Base-by-base conservation (phyloP, 768 basidiomycete species). In the Pleurotus djamor region DNA sequence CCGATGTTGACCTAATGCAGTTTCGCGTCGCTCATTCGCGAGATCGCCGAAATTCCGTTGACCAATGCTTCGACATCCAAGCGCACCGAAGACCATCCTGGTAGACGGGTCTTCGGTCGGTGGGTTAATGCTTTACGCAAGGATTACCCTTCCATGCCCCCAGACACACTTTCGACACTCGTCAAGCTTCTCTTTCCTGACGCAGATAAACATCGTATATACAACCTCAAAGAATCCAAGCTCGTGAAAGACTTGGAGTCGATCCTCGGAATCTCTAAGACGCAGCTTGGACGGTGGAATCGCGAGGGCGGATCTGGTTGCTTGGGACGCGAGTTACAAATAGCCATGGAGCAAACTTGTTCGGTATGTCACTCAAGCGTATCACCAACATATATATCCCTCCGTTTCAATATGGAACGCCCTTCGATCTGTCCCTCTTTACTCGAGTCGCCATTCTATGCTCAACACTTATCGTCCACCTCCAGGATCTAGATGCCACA, bases 171-270 rank as follows among this genome's bases (percentile, higher is more conserved):
- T 7, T 75, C 79, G 12, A 79, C 80, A 4, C 71, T 92, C 34
- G 87, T 96, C 65, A 83, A 85, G 5, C 71, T 94, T 4, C 74
- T 96, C n/a, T 96, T 95, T 67, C 94, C 95, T 0, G 87, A 95
- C 61, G 86, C 92, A 59, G 92, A 95, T 60, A 65, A 74, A 1
- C 71, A 80, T 13, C 78, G 95, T 21, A 84, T 85, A 69, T 96
- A 88, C 64, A 83, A 85, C 36, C 76, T 94, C 66, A 84, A 89
- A 68, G 92, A 94, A 73, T 72, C 76, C 12, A 79, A 72, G 36
- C 77, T 96, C 16, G 79, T 81, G 1, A 68, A 72, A 9, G 74
- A 83, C 16, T 76, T 77, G 21, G 21, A 28, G 21, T 28, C 21
- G 21, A 28, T 28, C 45, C 76, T 83, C 59, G 79, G 80, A 48